Base-by-base conservation (phyloP, 2,329 filamentous ascomycete species). In the Trichophyton equinum region DNA sequence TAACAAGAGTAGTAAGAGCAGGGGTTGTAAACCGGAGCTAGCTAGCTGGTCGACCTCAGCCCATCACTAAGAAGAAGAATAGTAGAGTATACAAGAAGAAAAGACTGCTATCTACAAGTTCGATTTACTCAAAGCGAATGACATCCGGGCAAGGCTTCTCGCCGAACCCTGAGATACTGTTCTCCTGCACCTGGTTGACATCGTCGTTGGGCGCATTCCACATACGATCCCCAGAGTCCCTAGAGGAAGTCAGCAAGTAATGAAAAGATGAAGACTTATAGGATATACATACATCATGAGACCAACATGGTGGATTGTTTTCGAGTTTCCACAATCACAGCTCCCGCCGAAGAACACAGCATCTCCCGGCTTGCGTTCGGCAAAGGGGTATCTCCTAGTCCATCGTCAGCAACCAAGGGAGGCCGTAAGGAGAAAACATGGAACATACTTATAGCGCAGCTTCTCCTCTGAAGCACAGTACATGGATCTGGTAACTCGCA, bases 141-240 rank as follows among this genome's bases (percentile, higher is more conserved):
- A 69, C 65, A 59, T 65, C 63, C 5, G 66, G 66, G 44, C 67
- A 69, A 30, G 66, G 66, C 4, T 53, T 63, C 44, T 68, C 66
- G 1, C 64, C 62, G 33, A 67, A 69, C 0, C 25, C 51, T 1
- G 46, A 36, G 44, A 69, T 68, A 27, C 63, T 66, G n/a, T 65
- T 66, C 60, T 67, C 65, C 58, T 67, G 62, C 2, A 69, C 67
- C 51, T 63, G 59, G 51, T 68, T 68, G 18, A 68, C 63, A 6
- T 53, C n/a, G 47, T 68, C 67, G 56, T 68, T 69, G 11, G 67
- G 67, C 30, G 66, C 66, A 62, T 68, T 68, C 67, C 66, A 69
- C 65, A 68, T 65, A 4, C 66, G 65, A 61, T 68, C 66, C 5
- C 65, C 66, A 4, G 64, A 65, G 62, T 68, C 66, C 61, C 64